phyloP scores from a whole-genome alignment of 108 stramenopile genomes.

The Pseudonitzschia pungens region DNA sequence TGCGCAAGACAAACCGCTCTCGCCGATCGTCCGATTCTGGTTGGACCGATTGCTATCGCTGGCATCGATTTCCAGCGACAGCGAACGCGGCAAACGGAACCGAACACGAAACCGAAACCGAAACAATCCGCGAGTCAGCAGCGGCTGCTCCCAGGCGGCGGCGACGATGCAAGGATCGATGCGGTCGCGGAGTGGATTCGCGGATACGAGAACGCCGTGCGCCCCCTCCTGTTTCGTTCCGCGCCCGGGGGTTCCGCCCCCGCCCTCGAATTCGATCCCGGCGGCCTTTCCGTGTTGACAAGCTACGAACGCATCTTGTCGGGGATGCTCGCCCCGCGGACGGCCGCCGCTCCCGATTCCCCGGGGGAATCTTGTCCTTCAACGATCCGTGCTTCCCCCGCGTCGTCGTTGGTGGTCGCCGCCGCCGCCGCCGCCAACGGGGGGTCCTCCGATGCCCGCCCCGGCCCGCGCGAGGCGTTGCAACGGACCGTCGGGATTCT shows the following conservation, averaged over 20 bases:
- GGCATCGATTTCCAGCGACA: neutral
- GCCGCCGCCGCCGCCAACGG: too few relatives aligned
- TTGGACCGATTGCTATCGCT: conserved; percentile 7
- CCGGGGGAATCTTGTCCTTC: neutral
- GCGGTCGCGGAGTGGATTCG: neutral
- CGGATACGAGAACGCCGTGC: neutral
- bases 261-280: neutral
- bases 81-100: neutral
- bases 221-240: neutral
- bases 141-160: too few relatives aligned
- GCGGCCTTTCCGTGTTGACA: conserved; percentile 10
- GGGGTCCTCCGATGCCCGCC: neutral
- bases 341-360: neutral
- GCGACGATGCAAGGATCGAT: neutral
- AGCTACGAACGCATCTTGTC: conserved; percentile 22
- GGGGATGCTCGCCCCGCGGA: neutral
- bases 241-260: neutral
- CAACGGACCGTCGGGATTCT: neutral
- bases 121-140: too few relatives aligned
- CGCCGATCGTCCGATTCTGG: conserved; percentile 17
- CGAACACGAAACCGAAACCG: too few relatives aligned
- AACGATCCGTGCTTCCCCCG: neutral
- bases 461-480: neutral
- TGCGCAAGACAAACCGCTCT: neutral
- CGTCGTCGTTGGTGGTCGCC: too few relatives aligned